phyloP scores from a whole-genome alignment of 768 basidiomycete genomes.

The Boletus barrowsii region DNA sequence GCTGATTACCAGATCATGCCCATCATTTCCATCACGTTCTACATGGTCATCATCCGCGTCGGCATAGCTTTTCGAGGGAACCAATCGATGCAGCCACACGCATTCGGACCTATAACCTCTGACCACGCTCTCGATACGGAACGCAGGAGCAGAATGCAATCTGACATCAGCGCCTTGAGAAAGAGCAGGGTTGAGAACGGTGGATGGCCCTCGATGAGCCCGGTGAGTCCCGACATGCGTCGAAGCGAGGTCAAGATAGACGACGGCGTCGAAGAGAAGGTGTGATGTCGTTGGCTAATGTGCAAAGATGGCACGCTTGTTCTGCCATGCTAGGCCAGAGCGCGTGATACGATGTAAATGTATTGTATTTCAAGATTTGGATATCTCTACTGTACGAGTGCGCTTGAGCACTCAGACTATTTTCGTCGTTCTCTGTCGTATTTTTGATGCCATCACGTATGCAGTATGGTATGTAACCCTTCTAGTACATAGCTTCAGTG shows the following conservation, averaged over 20 bases:
- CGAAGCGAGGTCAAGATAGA: neutral
- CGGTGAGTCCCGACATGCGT: neutral
- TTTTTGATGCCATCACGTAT: neutral
- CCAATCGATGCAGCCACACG: neutral
- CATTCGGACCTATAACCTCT: neutral
- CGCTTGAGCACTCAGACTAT: too few species aligned
- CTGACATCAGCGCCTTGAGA: constrained; percentile 3
- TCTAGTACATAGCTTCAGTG: too few species aligned
- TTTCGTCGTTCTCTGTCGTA: neutral
- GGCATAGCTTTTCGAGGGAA: constrained; percentile 14
- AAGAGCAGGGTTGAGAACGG: neutral
- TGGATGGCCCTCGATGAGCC: neutral
- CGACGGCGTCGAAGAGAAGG: neutral
- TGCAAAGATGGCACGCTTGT: neutral
- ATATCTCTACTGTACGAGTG: neutral
- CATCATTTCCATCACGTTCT: constrained; percentile 42
- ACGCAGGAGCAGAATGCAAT: neutral
- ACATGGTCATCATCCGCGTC: constrained; percentile 42
- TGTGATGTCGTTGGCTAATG: neutral
- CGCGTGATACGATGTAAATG: too few species aligned
- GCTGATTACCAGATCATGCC: constrained; percentile 31
- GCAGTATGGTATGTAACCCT: neutral
- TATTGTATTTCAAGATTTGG: neutral
- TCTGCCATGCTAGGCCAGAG: neutral
- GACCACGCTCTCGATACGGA: neutral